Evolutionary conservation across 1,284 basidiomycete genomes (phyloP), one percentile per base, ranked within the genome.

Genomic region (Violaceomyces palustris): DNA sequence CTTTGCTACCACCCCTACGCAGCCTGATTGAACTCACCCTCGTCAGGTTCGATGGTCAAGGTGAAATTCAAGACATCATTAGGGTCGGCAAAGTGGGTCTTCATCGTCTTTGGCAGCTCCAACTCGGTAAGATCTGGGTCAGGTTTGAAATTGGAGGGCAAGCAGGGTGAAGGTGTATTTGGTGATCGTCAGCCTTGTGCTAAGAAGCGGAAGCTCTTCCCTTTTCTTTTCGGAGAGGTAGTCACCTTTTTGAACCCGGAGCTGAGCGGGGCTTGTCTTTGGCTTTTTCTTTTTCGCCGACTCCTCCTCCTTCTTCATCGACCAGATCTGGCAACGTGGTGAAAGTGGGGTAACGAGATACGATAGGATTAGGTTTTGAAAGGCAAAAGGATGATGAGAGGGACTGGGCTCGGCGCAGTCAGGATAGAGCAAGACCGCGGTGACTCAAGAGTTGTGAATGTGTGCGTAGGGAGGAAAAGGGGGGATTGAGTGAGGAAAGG

Each of bases 171-270:
- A n/a, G 17, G 42, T 2, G 22, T 11, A 14, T 22, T 1, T 9
- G 27, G 12, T 17, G 12, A 18, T 3, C 19, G 6, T 4, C 15
- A 15, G 17, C 12, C 10, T 34, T 4, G 6, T 23, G 5, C 4
- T 25, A 19, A 24, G 35, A 10, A 5, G 34, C 17, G 21, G 28
- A 8, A 23, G 35, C 11, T 6, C 2, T 32, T 12, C 26, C 29
- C 22, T 26, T 12, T 14, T 15, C 10, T 17, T 14, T 1, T 21
- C 41, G 23, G n/a, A 12, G 37, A 9, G 23, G 11, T 4, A 69
- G 79, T 49, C 58, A 91, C 93, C 93, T 80, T 98, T 99, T 80
- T 98, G 94, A 12, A 97, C 91, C 44, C 93, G 84, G 72, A 99
- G 86, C 76, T 97, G 92, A 25, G 94, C 93, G 10, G 93, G 91